Percentiles rank a stretch among this genome's conserved stretches.
Evolutionary conservation across 371 early-diverging fungal species (phyloP).

Genomic region (Rhizoclosmatium hyalinum): DNA sequence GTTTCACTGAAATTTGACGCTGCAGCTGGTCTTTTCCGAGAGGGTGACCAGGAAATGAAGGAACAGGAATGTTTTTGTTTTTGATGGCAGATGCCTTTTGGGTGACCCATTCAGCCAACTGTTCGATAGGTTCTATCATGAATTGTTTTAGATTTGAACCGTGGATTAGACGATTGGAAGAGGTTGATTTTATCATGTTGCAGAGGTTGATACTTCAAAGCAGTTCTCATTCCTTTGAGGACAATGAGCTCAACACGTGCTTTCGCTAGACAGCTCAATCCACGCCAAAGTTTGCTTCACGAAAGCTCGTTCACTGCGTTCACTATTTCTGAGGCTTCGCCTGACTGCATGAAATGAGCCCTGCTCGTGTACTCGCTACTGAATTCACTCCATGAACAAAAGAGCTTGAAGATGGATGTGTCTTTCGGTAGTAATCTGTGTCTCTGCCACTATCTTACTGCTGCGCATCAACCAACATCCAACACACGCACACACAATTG

Average conservation of each 20-base stretch:
- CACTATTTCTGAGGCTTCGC: background rate
- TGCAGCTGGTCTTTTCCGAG: slow-evolving; percentile 75
- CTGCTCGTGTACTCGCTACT: background rate
- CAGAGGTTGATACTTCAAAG: too few relatives aligned
- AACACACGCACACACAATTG: background rate
- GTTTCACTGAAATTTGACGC: slow-evolving; percentile 78
- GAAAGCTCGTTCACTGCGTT: background rate
- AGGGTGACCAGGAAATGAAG: slow-evolving; percentile 72
- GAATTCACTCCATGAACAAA: too few relatives aligned
- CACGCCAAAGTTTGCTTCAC: background rate
- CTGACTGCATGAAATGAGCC: background rate
- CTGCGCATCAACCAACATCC: background rate
- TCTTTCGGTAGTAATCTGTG: too few relatives aligned
- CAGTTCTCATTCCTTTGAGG: too few relatives aligned
- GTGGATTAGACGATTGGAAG: too few relatives aligned
- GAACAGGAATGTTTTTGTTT: slow-evolving; percentile 70
- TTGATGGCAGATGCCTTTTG: slow-evolving; percentile 80
- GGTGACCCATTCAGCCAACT: slow-evolving; percentile 82
- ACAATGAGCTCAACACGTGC: background rate
- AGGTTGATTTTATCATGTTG: too few relatives aligned
- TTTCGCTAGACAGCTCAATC: background rate
- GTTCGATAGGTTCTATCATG: slow-evolving; percentile 76
- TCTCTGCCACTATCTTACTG: background rate
- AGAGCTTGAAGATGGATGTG: too few relatives aligned
- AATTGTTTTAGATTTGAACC: background rate